phyloP scores from a whole-genome alignment of 345 rosid genomes.

The Aquilaria sinensis region DNA sequence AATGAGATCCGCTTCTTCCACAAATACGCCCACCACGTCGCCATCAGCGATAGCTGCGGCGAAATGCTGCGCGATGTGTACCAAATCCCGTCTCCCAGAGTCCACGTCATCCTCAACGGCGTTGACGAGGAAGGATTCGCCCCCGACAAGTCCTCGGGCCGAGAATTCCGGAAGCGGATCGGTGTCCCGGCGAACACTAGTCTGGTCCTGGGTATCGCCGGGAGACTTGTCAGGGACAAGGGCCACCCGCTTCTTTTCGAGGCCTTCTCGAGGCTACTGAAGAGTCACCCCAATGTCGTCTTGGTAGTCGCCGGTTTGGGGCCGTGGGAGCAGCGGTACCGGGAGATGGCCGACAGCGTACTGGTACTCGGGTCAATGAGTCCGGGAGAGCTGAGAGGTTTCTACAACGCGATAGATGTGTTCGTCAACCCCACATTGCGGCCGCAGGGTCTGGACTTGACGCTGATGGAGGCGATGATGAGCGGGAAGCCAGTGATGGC shows the following conservation, averaged over 20 bases:
- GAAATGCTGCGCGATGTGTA: constrained; percentile 88
- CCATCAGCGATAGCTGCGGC: constrained; percentile 92
- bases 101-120: constrained; percentile 89
- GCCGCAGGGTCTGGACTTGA: constrained; percentile 91
- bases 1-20: constrained; percentile 81
- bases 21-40: constrained; percentile 75
- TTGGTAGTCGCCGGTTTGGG: constrained; percentile 80
- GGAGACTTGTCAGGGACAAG: constrained; percentile 88
- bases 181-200: constrained; percentile 51
- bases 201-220: constrained; percentile 71
- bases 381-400: constrained; percentile 49
- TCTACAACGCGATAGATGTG: constrained; percentile 72
- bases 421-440: constrained; percentile 86
- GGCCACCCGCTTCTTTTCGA: constrained; percentile 76
- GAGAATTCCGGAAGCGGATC: constrained; percentile 45
- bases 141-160: constrained; percentile 35
- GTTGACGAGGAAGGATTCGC: constrained; percentile 58
- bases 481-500: constrained; percentile 90
- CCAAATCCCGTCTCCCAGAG: constrained; percentile 72
- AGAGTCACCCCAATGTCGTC: constrained; percentile 37
- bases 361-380: constrained; percentile 66
- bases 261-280: constrained; percentile 47
- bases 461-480: constrained; percentile 94
- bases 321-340: constrained; percentile 83
- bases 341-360: constrained; percentile 48